Evolutionary conservation across 495 filamentous ascomycete species (phyloP).

Genomic region (Friedmanniomyces endolithicus): DNA sequence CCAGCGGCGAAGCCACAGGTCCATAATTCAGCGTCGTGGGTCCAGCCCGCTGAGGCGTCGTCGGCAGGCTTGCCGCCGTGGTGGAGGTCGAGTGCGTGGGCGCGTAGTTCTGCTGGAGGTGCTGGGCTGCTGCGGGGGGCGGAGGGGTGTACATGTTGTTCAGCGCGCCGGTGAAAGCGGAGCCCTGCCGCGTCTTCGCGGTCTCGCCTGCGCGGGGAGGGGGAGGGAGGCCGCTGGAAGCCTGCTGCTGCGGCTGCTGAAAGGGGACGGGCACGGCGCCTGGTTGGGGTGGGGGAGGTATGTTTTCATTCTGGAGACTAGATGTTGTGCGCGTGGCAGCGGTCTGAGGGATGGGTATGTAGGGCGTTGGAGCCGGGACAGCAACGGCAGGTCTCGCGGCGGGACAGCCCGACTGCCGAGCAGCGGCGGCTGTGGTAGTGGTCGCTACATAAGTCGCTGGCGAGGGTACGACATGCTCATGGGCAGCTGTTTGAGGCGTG

Average conservation of each 20-base stretch:
- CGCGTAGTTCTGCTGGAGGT: slow-evolving; percentile 10
- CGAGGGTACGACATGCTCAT: slow-evolving; percentile 32
- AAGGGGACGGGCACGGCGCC: slow-evolving; percentile 37
- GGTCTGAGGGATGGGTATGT: slow-evolving; percentile 22
- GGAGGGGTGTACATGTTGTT: slow-evolving; percentile 16
- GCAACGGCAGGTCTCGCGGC: slow-evolving; percentile 36
- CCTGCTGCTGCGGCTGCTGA: slow-evolving; percentile 20
- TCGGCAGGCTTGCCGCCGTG: not conserved
- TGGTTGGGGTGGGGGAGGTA: slow-evolving; percentile 50
- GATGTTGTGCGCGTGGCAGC: slow-evolving; percentile 28
- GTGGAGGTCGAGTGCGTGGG: slow-evolving; percentile 21
- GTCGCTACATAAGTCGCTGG: slow-evolving; percentile 10
- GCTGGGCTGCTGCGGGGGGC: slow-evolving; percentile 8
- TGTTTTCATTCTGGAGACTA: slow-evolving; percentile 17
- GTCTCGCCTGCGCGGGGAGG: slow-evolving; percentile 36
- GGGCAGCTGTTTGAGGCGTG: slow-evolving; percentile 40
- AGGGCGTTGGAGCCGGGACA: slow-evolving; percentile 26
- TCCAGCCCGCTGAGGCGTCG: not conserved
- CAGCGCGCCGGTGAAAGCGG: not conserved
- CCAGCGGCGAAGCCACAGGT: slow-evolving; percentile 9
- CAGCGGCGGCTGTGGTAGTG: slow-evolving; percentile 24
- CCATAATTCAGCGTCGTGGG: slow-evolving; percentile 10
- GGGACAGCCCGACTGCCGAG: slow-evolving; percentile 35
- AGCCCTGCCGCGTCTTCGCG: not conserved
- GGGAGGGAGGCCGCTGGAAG: slow-evolving; percentile 39